A percentile compares a stretch with the other conserved stretches of the same genome.
Evolutionary conservation across 169 alveolate genomes (phyloP).

Genomic region (Perkinsus chesapeaki): DNA sequence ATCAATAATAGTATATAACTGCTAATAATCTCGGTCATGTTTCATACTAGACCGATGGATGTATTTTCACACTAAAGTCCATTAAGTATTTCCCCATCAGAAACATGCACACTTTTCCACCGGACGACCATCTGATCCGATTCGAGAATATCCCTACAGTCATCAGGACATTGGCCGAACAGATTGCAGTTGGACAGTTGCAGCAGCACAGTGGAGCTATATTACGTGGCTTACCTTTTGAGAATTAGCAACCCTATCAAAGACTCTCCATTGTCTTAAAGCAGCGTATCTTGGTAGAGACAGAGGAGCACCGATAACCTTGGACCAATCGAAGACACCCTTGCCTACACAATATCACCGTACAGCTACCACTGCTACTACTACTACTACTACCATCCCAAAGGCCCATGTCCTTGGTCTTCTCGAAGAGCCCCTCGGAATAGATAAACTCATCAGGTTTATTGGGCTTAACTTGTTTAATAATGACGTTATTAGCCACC

Average conservation of each 20-base stretch:
- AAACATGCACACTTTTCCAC: too few species aligned
- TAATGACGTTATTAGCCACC: constrained; percentile 1
- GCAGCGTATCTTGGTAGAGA: neutral
- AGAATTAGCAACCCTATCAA: neutral
- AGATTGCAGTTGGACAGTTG: too few species aligned
- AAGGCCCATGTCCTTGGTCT: neutral
- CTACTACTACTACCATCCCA: neutral
- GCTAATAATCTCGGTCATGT: too few species aligned
- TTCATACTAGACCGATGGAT: too few species aligned
- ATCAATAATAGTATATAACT: too few species aligned
- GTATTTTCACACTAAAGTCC: too few species aligned
- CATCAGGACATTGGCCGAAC: too few species aligned
- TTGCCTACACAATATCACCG: neutral
- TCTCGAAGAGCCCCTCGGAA: neutral
- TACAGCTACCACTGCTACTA: neutral
- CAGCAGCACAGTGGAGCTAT: neutral
- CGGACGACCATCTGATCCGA: too few species aligned
- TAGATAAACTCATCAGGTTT: neutral
- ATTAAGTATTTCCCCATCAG: too few species aligned
- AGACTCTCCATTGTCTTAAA: neutral
- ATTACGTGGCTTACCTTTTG: neutral
- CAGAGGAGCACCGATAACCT: neutral
- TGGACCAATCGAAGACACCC: neutral
- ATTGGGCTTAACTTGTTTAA: neutral
- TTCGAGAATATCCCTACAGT: too few species aligned